Evolutionary conservation across 495 filamentous ascomycete species (phyloP).

Genomic region (Neurospora tetraspora): DNA sequence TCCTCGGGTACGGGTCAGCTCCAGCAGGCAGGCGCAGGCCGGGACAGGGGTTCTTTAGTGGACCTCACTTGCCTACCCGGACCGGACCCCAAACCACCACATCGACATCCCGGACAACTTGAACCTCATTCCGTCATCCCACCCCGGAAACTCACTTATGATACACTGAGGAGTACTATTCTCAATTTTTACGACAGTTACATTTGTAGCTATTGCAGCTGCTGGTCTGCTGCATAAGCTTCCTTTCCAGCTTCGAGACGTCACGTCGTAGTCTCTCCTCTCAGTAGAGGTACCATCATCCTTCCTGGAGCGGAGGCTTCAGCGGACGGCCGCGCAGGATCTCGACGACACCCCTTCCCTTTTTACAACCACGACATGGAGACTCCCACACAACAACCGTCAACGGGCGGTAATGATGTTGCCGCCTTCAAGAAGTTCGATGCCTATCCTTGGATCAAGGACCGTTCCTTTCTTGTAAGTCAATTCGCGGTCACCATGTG

Average conservation of each 20-base stretch:
- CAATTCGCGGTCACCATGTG: not conserved
- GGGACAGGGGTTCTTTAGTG: not conserved
- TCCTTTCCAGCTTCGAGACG: not conserved
- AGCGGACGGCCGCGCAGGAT: not conserved
- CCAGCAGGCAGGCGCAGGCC: not conserved
- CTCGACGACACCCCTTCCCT: not conserved
- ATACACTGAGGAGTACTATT: not conserved
- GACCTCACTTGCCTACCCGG: not conserved
- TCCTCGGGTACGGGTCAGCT: not conserved
- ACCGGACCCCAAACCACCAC: not conserved
- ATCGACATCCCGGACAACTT: not conserved
- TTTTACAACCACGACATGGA: not conserved
- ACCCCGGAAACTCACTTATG: not conserved
- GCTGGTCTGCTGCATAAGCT: not conserved
- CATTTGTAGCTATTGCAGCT: not conserved
- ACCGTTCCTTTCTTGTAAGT: slow-evolving; percentile 3
- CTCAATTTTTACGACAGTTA: not conserved
- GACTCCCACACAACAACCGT: not conserved
- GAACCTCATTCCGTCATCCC: not conserved
- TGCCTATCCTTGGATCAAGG: slow-evolving; percentile 13
- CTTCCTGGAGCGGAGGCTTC: not conserved
- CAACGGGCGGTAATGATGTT: not conserved
- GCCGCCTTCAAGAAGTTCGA: slow-evolving; percentile 13
- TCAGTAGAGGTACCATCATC: not conserved
- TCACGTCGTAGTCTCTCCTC: not conserved